A percentile compares a stretch with the other conserved stretches of the same genome.
Conservation (phyloP, 2,329 filamentous ascomycete genomes). For the Trichoderma lentiforme region DNA sequence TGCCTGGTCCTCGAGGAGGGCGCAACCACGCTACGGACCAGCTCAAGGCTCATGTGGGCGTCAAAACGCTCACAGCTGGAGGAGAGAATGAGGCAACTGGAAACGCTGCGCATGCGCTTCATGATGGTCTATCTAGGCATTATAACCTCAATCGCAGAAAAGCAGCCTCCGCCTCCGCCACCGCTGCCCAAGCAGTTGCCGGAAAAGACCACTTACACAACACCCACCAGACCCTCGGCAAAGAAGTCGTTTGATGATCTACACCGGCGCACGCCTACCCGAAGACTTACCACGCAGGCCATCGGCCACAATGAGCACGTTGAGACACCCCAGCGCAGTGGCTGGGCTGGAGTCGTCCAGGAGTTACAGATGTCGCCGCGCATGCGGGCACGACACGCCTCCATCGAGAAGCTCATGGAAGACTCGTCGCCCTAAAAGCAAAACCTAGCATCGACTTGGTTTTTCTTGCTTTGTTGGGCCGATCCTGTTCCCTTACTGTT, state of each 20-base stretch:
- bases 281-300: slow-evolving; percentile 52
- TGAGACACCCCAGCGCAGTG: slow-evolving; percentile 46
- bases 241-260: slow-evolving; percentile 44
- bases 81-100: slow-evolving; percentile 56
- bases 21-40: slow-evolving; percentile 40
- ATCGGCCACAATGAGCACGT: slow-evolving; percentile 51
- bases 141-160: slow-evolving; percentile 40
- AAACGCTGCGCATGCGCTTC: slow-evolving; percentile 62
- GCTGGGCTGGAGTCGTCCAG: slow-evolving; percentile 62
- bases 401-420: slow-evolving; percentile 57
- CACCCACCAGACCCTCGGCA: slow-evolving; percentile 33
- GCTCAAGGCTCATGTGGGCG: slow-evolving; percentile 57
- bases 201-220: slow-evolving; percentile 34
- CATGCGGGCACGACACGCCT: slow-evolving; percentile 61
- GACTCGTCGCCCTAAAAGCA: slow-evolving; percentile 22
- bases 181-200: slow-evolving; percentile 33
- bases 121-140: slow-evolving; percentile 63
- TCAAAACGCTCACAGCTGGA: slow-evolving; percentile 52
- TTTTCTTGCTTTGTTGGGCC: neutral
- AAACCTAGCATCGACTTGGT: neutral
- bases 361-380: slow-evolving; percentile 60
- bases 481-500: neutral
- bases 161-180: slow-evolving; percentile 30
- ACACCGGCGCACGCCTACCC: slow-evolving; percentile 46
- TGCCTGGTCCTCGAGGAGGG: slow-evolving; percentile 46